Conservation (phyloP, 1,139 yeast species). For the Yamadazyma sp. region DNA sequence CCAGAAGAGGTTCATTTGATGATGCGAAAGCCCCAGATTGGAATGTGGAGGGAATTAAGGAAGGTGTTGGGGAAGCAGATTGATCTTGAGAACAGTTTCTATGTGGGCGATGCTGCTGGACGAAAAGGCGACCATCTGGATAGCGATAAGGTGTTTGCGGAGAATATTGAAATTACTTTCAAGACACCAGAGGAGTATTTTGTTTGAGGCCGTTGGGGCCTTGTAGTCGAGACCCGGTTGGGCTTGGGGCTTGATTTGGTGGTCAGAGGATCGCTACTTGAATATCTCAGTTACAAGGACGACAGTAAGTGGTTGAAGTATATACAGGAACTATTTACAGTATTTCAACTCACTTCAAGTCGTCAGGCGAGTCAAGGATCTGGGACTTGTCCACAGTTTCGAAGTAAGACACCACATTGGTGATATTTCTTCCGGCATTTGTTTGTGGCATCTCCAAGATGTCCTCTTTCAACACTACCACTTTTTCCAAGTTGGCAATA, state of each 20-base stretch:
- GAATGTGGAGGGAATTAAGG: conserved; percentile 62
- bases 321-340: conserved; percentile 4
- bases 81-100: conserved; percentile 51
- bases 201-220: no score
- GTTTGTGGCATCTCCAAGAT: conserved; percentile 24
- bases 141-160: conserved; percentile 71
- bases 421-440: conserved; percentile 30
- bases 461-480: conserved; percentile 37
- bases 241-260: no score
- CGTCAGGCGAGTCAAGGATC: conserved; percentile 15
- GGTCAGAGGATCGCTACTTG: no score
- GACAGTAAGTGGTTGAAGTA: no score
- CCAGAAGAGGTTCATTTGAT: conserved; percentile 32
- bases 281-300: no score
- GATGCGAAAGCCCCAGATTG: conserved; percentile 73
- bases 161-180: conserved; percentile 51
- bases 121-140: conserved; percentile 74
- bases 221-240: no score
- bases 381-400: conserved; percentile 54
- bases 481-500: conserved; percentile 44
- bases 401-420: conserved; percentile 55
- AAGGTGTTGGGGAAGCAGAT: conserved; percentile 36
- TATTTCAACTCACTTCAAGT: not conserved
- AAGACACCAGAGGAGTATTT: conserved; percentile 67
- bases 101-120: conserved; percentile 98